Evolutionary conservation across 345 rosid species (phyloP), one percentile per base, ranked within the genome.

Genomic region (Brassica cretica): DNA sequence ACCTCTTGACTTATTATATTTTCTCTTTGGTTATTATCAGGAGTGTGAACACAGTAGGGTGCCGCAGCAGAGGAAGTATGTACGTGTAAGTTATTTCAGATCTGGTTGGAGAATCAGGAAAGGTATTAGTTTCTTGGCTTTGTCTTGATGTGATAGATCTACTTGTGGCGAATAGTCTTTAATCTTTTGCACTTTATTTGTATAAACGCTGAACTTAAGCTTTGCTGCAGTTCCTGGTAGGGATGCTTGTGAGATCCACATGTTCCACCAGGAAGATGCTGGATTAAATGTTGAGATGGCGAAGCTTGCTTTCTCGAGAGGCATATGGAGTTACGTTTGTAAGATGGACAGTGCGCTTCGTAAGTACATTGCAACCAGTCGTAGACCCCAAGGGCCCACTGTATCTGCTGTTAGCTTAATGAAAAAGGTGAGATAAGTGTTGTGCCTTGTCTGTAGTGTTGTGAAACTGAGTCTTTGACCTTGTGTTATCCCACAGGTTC

Each of bases 221-320:
- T 73, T 61, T 61, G 53, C 79, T 83, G 75, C 90, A 94, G 97
- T 91, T 24, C 90, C 91, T 21, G 93, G 93, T 74, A 87, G 86
- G 78, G 86, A 90, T 79, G 97, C 98, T 39, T 88, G 89, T 75
- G 95, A 92, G 87, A 89, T 94, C 75, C 84, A 83, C 76, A 82
- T 92, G 97, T 82, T 85, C 81, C 95, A 94, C 82, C 94, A 89
- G 81, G 98, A 94, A 85, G 91, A 94, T 84, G 95, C 97, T 64
- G 94, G 97, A 61, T 73, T 94, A 67, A 94, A 91, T 74, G 87
- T 83, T 77, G 97, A 91, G 78, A 89, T 94, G 94, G 91, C 97
- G 24, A 92, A 87, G 79, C 76, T 92, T 72, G 98, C 88, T 78
- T 94, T 94, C 82, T 79, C 93, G 19, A 94, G 80, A 88, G 97